Base-by-base conservation (phyloP, 331 rosid species). In the Prunus yedoensis region DNA sequence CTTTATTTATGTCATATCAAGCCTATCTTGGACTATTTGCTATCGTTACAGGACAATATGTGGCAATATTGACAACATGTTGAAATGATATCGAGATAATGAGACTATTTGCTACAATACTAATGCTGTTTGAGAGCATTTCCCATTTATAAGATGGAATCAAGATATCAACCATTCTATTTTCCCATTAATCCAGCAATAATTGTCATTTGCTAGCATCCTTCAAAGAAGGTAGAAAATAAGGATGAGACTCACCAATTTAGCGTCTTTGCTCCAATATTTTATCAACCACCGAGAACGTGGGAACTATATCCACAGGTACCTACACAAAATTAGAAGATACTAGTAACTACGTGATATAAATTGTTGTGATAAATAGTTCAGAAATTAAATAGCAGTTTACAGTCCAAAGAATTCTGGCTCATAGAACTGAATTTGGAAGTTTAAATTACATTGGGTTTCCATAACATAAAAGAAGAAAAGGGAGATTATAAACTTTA, bases 291-390 rank as follows among this genome's bases (percentile, higher is more conserved):
- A 88, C 82, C 8, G 97, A 91, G 79, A 94, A 92, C 27, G 88
- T 77, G 51, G 97, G 96, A 78, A 81, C 79, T 62, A 90, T 87
- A 80, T 94, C 97, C 77, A 94, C 97, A 61, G 96, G 97, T 43
- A 94, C 97, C 99, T 94, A 79, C 43, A 43, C 14, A 43, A 16
- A 7, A 58, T 30, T 57, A 10, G 43, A 58, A 58, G 1, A 46
- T 2, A 27, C 14, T 21, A 35, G 49, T 32, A 20, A 71, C 10
- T n/a, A 25, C 18, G 25, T 2, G 11, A 53, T 10, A 5, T 20
- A 52, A 45, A 43, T 18, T 18, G 41, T 41, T 41, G 76, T 23
- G 52, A 30, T 70, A 70, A 20, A 7, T 8, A 28, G 38, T 23
- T 35, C 66, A 20, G 23, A 54, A 56, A 20, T 58, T 57, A 18